Base-by-base conservation (phyloP, 331 rosid species). In the Prunus yedoensis region DNA sequence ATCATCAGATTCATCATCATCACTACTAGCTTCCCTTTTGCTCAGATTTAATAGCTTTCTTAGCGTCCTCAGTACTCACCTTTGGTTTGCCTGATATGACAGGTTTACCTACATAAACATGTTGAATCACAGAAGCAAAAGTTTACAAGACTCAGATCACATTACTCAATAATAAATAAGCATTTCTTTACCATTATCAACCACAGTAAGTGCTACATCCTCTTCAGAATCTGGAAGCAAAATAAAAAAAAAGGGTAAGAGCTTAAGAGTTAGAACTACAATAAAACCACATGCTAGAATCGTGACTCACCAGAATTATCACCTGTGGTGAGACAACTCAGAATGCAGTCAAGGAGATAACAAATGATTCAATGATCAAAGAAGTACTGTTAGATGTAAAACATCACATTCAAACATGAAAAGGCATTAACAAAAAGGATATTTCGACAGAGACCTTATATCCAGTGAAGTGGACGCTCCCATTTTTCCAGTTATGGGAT, bases 401-500 rank as follows among this genome's bases (percentile, higher is more conserved):
- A 66, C 20, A 57, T 21, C 71, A 68, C 45, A 50, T 77, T 77
- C 10, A 56, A 72, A 73, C 28, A 66, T 21, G 30, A 59, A 83
- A 75, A 59, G 23, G n/a, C 32, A 8, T 58, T 62, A 79, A 79
- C 59, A 23, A 66, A 73, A 84, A 92, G 96, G 90, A 89, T 89
- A 92, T 77, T 65, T 79, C 30, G 12, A 6, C 50, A 16, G 28
- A 15, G 83, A 70, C 75, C n/a, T 38, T 79, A 76, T 82, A 89
- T 80, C 98, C 98, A 2, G 79, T 74, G 73, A 90, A 86, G 85
- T 82, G 81, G 68, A 93, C 83, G 27, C 93, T 89, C 69, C 98
- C 96, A 79, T 82, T 79, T 87, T 90, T 87, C 86, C 90, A 76
- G 80, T 74, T 89, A 76, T 93, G 95, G 49, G 96, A 90, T 75